A percentile compares a stretch with the other conserved stretches of the same genome.
Conservation (phyloP, 768 basidiomycete genomes). For the Clitopilus hobsonii region DNA sequence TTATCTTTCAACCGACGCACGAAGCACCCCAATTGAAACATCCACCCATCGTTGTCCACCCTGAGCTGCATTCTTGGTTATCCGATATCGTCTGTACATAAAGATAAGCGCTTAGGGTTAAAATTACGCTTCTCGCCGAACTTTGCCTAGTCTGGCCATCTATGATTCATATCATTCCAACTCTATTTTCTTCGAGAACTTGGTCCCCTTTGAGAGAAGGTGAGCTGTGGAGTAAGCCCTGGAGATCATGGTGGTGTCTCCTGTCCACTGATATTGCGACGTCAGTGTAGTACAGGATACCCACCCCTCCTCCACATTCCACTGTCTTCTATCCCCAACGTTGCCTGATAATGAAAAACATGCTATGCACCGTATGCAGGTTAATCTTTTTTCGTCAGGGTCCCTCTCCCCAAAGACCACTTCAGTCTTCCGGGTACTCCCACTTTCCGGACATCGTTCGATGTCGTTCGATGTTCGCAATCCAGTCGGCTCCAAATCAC, state of each 20-base stretch:
- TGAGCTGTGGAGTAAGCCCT: not conserved
- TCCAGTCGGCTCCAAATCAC: too few species aligned
- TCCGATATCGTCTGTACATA: not conserved
- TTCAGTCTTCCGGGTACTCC: too few species aligned
- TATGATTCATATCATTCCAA: not conserved
- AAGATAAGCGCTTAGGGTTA: not conserved
- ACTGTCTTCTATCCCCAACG: not conserved
- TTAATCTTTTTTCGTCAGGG: too few species aligned
- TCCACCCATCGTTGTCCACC: too few species aligned
- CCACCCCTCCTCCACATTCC: not conserved
- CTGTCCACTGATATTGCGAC: too few species aligned
- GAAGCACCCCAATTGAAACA: too few species aligned
- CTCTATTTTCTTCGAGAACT: not conserved
- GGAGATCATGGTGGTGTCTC: not conserved
- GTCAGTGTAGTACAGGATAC: too few species aligned
- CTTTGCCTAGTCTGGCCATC: not conserved
- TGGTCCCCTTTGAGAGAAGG: not conserved
- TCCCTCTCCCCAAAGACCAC: too few species aligned
- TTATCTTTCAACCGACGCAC: too few species aligned
- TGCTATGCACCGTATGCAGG: not conserved
- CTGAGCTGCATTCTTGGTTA: too few species aligned
- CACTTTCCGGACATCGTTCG: too few species aligned
- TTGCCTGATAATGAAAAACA: not conserved
- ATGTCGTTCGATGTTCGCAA: too few species aligned
- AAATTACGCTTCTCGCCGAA: not conserved